Evolutionary conservation across 1,139 yeast species (phyloP).

Genomic region (Wickerhamiella infanticola): DNA sequence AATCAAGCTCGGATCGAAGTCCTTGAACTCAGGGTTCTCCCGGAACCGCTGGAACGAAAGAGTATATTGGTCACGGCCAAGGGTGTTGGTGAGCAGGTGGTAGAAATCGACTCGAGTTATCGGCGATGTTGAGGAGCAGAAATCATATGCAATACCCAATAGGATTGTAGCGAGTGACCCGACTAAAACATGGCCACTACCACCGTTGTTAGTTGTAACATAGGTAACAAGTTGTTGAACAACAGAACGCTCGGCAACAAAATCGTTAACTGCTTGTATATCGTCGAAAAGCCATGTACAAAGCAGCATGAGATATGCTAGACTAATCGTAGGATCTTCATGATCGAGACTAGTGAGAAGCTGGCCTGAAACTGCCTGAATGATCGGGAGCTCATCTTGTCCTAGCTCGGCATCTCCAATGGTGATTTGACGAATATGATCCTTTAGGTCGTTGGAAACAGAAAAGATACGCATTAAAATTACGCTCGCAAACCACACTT

Average conservation of each 20-base stretch:
- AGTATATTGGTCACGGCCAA: slow-evolving; percentile 71
- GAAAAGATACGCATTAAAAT: slow-evolving; percentile 49
- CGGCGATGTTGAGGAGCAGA: slow-evolving; percentile 59
- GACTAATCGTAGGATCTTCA: slow-evolving; percentile 35
- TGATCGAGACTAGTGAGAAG: slow-evolving; percentile 48
- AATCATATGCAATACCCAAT: slow-evolving; percentile 70
- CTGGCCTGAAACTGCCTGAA: slow-evolving; percentile 70
- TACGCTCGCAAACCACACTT: slow-evolving; percentile 70
- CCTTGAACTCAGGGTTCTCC: slow-evolving; percentile 39
- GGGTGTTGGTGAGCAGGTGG: slow-evolving; percentile 43
- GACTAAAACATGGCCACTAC: slow-evolving; percentile 31
- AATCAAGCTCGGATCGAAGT: slow-evolving; percentile 37
- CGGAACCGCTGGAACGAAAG: slow-evolving; percentile 60
- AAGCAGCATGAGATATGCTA: slow-evolving; percentile 63
- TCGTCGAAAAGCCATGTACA: slow-evolving; percentile 72
- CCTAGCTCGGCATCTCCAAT: slow-evolving; percentile 51
- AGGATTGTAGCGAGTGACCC: slow-evolving; percentile 65
- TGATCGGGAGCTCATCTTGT: slow-evolving; percentile 58
- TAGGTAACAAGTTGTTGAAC: slow-evolving; percentile 55
- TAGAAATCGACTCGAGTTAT: slow-evolving; percentile 42
- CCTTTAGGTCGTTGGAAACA: slow-evolving; percentile 36
- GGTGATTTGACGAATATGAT: slow-evolving; percentile 35
- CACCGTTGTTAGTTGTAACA: slow-evolving; percentile 27
- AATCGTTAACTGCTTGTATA: slow-evolving; percentile 56
- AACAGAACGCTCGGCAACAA: slow-evolving; percentile 50